phyloP scores from a whole-genome alignment of 495 filamentous ascomycete genomes.

The Xanthoparmelia taractica region DNA sequence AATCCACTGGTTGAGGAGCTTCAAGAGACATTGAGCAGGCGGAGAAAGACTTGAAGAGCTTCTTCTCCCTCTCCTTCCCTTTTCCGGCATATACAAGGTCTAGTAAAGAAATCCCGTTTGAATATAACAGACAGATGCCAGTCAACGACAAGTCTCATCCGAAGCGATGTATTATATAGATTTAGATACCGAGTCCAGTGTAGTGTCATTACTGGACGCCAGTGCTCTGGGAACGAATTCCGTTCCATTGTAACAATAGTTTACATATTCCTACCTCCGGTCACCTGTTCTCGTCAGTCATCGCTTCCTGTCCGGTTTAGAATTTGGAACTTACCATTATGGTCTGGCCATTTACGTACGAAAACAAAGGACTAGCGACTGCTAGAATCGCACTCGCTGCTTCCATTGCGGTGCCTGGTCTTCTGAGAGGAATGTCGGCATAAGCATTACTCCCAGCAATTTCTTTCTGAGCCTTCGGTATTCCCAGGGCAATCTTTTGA shows the following conservation, averaged over 20 bases:
- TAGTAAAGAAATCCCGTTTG: neutral
- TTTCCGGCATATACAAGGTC: neutral
- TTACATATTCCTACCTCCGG: slow-evolving; percentile 76
- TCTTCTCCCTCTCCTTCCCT: neutral
- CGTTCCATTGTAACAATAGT: neutral
- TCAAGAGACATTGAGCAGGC: neutral
- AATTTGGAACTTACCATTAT: slow-evolving; percentile 36
- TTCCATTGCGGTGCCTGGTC: slow-evolving; percentile 69
- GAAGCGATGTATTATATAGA: neutral
- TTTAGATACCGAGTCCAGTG: neutral
- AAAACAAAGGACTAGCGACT: slow-evolving; percentile 71
- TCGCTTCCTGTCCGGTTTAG: neutral
- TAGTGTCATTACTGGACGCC: neutral
- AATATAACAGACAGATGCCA: neutral
- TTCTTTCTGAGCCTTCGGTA: slow-evolving; percentile 51
- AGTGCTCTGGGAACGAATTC: neutral
- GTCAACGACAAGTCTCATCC: neutral
- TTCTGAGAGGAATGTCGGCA: slow-evolving; percentile 65
- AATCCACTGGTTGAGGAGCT: neutral
- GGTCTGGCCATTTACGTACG: slow-evolving; percentile 77
- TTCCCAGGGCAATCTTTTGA: slow-evolving; percentile 68
- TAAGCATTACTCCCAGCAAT: slow-evolving; percentile 35
- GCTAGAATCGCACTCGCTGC: slow-evolving; percentile 71
- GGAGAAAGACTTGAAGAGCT: slow-evolving; percentile 1
- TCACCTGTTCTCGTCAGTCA: slow-evolving; percentile 45